These are phyloP conservation scores for Russula sp. DNA, from an alignment of 768 basidiomycete genomes.

Conservation along the genomic window DNA sequence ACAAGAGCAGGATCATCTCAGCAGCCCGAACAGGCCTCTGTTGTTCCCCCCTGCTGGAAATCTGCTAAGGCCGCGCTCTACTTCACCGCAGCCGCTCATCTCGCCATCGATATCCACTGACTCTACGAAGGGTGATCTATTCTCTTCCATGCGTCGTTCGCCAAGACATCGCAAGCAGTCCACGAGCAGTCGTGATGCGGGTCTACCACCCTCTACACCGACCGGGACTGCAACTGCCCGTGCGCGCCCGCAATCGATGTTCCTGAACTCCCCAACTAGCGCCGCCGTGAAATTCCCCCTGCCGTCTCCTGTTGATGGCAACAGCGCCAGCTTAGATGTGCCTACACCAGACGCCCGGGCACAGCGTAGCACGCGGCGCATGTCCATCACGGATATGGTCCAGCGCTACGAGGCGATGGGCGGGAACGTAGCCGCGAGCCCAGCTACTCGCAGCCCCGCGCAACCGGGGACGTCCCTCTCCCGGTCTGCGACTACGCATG, in stretches of 20 bases:
- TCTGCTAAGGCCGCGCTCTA: constrained; percentile 14
- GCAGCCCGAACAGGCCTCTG: not conserved
- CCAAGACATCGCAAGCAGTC: constrained; percentile 21
- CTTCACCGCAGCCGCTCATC: constrained; percentile 15
- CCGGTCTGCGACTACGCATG: constrained; percentile 6
- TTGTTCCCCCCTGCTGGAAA: constrained; percentile 5
- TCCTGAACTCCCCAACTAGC: constrained; percentile 51
- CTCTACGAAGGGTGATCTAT: not conserved
- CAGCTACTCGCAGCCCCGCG: constrained; percentile 1
- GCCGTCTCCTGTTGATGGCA: constrained; percentile 1
- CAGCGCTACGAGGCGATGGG: constrained; percentile 72
- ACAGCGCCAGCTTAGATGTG: constrained; percentile 31
- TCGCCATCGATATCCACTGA: constrained; percentile 14
- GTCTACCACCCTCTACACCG: constrained; percentile 3
- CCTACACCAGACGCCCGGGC: constrained; percentile 44
- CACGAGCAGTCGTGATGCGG: constrained; percentile 13
- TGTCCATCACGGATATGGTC: constrained; percentile 84
- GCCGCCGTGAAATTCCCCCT: constrained; percentile 33
- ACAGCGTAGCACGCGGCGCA: constrained; percentile 46
- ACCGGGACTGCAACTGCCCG: constrained; percentile 2
- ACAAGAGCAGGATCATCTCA: constrained; percentile 6
- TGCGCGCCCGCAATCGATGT: constrained; percentile 75
- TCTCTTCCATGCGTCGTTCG: constrained; percentile 1
- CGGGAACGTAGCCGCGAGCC: constrained; percentile 2
- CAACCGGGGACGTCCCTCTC: constrained; percentile 3